Evolutionary conservation across 202 grass and related monocot species (phyloP).

Genomic region (Cymbopogon flexuosus): DNA sequence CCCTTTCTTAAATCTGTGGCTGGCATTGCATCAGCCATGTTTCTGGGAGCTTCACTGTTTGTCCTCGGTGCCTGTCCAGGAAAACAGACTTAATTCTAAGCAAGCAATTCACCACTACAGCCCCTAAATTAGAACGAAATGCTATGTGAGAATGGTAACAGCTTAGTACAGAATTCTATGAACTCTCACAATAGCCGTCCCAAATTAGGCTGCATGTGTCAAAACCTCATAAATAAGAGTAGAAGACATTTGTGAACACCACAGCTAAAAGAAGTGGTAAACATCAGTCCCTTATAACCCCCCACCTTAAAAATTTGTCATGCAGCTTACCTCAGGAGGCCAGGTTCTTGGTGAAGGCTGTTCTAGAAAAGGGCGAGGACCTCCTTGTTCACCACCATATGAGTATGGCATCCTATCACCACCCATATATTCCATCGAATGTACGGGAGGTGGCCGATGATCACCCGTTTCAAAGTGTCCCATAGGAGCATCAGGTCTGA

Average conservation of each 20-base stretch:
- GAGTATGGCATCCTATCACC: conserved; percentile 42
- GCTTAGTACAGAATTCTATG: not conserved
- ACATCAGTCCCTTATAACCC: not conserved
- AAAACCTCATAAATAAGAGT: conserved; percentile 3
- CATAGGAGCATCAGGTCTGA: conserved; percentile 50
- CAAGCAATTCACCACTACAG: conserved; percentile 12
- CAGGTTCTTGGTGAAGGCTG: conserved; percentile 50
- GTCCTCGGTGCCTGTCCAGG: conserved; percentile 38
- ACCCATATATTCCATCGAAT: conserved; percentile 41
- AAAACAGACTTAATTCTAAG: conserved; percentile 13
- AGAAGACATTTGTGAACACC: not conserved
- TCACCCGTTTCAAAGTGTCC: conserved; percentile 35
- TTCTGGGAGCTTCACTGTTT: conserved; percentile 35
- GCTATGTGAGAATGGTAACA: not conserved
- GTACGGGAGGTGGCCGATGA: conserved; percentile 39
- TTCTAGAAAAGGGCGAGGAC: conserved; percentile 44
- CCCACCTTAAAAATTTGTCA: not conserved
- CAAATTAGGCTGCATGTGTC: not conserved
- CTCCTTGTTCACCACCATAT: conserved; percentile 49
- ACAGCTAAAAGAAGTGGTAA: not conserved
- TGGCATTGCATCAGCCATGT: conserved; percentile 33
- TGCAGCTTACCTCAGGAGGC: conserved; percentile 51
- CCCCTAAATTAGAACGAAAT: conserved; percentile 1
- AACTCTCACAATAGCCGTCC: not conserved
- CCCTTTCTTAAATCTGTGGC: conserved; percentile 47